Evolutionary conservation across 441 rosid genomes (phyloP), one percentile per base, ranked within the genome.

Genomic region (Erodium moschatum): DNA sequence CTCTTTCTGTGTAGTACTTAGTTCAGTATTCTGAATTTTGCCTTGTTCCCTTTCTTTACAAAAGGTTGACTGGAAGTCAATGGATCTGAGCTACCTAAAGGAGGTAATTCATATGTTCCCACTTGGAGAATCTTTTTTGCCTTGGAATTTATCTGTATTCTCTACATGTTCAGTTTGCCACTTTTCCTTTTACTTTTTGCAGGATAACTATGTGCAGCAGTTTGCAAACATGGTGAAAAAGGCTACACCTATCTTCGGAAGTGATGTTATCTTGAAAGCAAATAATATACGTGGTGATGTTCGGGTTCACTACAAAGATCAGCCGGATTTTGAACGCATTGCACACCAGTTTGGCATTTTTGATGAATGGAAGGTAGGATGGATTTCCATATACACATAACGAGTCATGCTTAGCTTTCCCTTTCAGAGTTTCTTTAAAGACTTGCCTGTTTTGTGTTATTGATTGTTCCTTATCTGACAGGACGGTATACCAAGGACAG

Each of bases 401-500:
- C 2, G 15, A 44, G 50, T 44, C 50, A 11, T 44, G 50, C 50
- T 11, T 44, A 44, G 50, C n/a, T 44, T 44, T 44, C 15, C 50
- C n/a, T 44, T 44, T 3, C 50, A 44, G 50, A 44, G 3, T 44
- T 44, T 44, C 50, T 44, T 44, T 1, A 44, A 44, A 44, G 2
- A 44, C n/a, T 10, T 44, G 50, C 50, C 50, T 44, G 50, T 44
- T 44, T 44, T 3, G n/a, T 44, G 50, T 44, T 44, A 44, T 46
- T 13, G 6, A 67, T 65, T 18, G 4, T 24, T 56, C 19, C 15
- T 44, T 64, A 71, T 67, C 54, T 46, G 48, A 10, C 58, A 93
- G 98, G 98, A 93, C 72, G 98, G 98, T 79, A 80, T 89, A 63
- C 98, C 97, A 31, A 89, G 98, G 76, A 83, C 96, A 68, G 87